Base-by-base conservation (phyloP, 345 rosid genomes). In the Arabis alpina region DNA sequence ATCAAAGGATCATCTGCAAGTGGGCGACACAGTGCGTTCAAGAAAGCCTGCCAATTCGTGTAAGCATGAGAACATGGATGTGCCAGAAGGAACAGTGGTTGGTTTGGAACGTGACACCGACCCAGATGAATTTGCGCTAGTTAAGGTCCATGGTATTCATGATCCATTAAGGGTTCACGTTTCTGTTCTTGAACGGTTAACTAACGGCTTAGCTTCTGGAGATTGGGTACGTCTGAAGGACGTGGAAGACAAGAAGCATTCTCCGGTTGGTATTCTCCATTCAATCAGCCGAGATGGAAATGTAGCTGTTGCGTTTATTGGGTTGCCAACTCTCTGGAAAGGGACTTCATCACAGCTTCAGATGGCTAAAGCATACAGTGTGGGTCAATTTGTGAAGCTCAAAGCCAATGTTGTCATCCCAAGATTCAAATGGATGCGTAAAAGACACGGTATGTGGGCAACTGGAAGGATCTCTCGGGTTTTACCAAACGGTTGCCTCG, bases 191-290 rank as follows among this genome's bases (percentile, higher is more conserved):
- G 99, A 94, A 61, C 83, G 97, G 44, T 90, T 89, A 41, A 83
- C 83, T 19, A 71, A 61, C 14, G 97, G 94, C 68, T 79, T 94
- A 64, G 93, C 95, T 32, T 83, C 86, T 70, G 99, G 99, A 23
- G 95, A 94, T 76, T 94, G 97, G 96, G 93, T 91, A 10, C 88
- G 88, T 12, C 73, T 91, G 74, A 91, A 88, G 88, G 77, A 83
- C 55, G 61, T 82, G 41, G 76, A 83, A 62, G 79, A 84, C 82
- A 87, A 81, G 62, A 87, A 68, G 68, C 89, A 87, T 67, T 89
- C 98, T 2, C 84, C 84, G 1, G 90, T 91, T 25, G 99, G 99
- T 12, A 79, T 94, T 73, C 84, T 91, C 80, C 96, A 94, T 82
- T 86, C 88, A 51, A 79, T 94, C 7, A 40, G 76, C 49, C 95